These are phyloP conservation scores for Ceriops decandra DNA, from an alignment of 345 rosid genomes.

Conservation along the genomic window DNA sequence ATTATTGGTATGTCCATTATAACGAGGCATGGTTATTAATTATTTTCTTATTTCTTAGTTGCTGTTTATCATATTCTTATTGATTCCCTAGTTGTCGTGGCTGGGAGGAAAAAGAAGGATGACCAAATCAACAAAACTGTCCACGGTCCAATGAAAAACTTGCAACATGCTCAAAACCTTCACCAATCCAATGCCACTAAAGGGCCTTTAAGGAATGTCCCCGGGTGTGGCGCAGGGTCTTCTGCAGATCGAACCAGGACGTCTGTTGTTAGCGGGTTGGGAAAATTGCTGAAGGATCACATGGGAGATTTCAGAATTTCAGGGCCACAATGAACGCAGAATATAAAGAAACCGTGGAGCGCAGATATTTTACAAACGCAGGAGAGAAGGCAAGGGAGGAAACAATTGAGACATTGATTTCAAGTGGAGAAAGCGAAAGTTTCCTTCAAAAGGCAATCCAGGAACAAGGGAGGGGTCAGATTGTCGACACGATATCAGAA, in stretches of 20 bases:
- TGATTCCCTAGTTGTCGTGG: no score
- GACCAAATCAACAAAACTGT: no score
- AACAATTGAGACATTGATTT: constrained; percentile 64
- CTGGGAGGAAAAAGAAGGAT: no score
- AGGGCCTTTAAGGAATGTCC: constrained; percentile 27
- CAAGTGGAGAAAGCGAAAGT: constrained; percentile 82
- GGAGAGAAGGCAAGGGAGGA: constrained; percentile 71
- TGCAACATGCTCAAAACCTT: no score
- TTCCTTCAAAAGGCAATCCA: constrained; percentile 81
- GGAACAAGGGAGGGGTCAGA: constrained; percentile 84
- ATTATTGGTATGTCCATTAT: no score
- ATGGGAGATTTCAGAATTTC: constrained; percentile 67
- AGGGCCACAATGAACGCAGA: constrained; percentile 53
- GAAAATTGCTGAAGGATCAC: constrained; percentile 64
- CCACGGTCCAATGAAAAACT: no score
- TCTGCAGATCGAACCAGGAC: constrained; percentile 77
- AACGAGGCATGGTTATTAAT: no score
- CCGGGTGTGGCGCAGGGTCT: constrained; percentile 80
- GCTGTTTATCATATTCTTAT: no score
- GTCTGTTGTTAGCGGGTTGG: constrained; percentile 66
- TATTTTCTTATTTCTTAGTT: no score
- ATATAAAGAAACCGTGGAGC: constrained; percentile 69
- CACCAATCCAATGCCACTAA: no score
- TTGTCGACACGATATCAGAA: constrained; percentile 72
- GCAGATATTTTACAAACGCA: constrained; percentile 73